These are phyloP conservation scores for Phytophthora constricta DNA, from an alignment of 352 stramenopile genomes.

Conservation along the genomic window DNA sequence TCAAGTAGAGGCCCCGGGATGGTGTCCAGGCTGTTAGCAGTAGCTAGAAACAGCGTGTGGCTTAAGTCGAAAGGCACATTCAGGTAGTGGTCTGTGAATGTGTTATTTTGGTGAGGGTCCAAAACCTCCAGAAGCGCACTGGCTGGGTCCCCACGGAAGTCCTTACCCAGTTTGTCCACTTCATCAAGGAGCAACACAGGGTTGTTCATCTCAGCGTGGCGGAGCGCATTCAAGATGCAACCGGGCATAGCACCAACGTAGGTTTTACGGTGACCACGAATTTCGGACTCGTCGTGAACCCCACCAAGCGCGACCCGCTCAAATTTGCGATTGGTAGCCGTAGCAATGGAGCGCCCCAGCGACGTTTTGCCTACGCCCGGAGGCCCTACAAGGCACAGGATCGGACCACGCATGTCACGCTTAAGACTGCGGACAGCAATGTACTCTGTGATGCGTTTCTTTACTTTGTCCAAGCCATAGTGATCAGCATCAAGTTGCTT, in stretches of 20 bases:
- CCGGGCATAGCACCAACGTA: slow-evolving; percentile 90
- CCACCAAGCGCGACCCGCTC: slow-evolving; percentile 78
- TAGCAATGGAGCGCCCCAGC: slow-evolving; percentile 80
- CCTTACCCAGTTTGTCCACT: slow-evolving; percentile 84
- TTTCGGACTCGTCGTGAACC: slow-evolving; percentile 86
- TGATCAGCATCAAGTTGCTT: slow-evolving; percentile 79
- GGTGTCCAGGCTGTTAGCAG: slow-evolving; percentile 81
- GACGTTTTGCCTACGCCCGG: slow-evolving; percentile 88
- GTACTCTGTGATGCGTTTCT: slow-evolving; percentile 89
- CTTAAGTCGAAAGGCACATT: slow-evolving; percentile 91
- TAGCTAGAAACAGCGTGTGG: slow-evolving; percentile 86
- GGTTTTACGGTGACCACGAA: slow-evolving; percentile 86
- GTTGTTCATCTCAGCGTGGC: slow-evolving; percentile 77
- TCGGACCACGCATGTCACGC: slow-evolving; percentile 84
- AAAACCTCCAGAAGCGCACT: slow-evolving; percentile 87
- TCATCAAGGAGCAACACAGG: slow-evolving; percentile 89
- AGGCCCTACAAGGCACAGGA: slow-evolving; percentile 88
- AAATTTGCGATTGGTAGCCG: slow-evolving; percentile 78
- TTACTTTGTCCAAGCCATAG: slow-evolving; percentile 85
- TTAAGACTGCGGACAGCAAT: slow-evolving; percentile 86
- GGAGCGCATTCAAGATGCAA: slow-evolving; percentile 81
- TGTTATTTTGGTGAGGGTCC: slow-evolving; percentile 87
- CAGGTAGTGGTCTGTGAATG: slow-evolving; percentile 88
- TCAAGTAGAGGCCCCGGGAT: slow-evolving; percentile 82
- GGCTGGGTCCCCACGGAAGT: slow-evolving; percentile 68